Evolutionary conservation across 1,284 basidiomycete species (phyloP), one percentile per base, ranked within the genome.

Genomic region (Trametes sp.): DNA sequence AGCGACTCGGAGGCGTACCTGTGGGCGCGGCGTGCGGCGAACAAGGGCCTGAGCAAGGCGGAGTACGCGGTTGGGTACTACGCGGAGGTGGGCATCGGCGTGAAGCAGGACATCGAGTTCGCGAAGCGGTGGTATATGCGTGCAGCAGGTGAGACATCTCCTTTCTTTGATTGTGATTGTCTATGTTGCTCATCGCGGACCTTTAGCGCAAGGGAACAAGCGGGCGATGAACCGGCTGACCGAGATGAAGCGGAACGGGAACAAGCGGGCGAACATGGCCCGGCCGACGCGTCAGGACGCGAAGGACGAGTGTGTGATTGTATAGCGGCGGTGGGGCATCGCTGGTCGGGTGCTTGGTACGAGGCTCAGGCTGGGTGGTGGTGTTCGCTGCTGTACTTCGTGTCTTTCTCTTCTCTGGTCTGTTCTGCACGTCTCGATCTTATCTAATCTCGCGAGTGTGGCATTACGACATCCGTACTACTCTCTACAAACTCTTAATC

Each of bases 111-210:
- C 73, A 77, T 96, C 48, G 98, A 98, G 66, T 92, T 97, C 75
- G 96, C 98, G 21, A 98, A 98, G 79, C 85, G 94, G 70, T 99
- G 97, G 96, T 99, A 99, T 77, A 97, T 98, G 94, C 88, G 98
- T 46, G 94, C 96, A 51, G 95, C 96, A 67, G 94, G 95, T 97
- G 70, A 64, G 92, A 84, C 57, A 50, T 36, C 14, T 1, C 19
- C 8, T 26, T 9, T 55, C 44, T 29, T 19, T 9, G 41, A 19
- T 50, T 8, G 26, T 57, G n/a, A 41, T 54, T 19, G 42, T 26
- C 53, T 19, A 10, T 4, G 51, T 5, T 35, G 23, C 26, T 55
- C 16, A 38, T 8, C 21, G 4, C 21, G 31, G 44, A 36, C 49
- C 26, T 66, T 11, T 71, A 95, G 95, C 94, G 13, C 95, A 97